A percentile compares a stretch with the other conserved stretches of the same genome.
phyloP scores from a whole-genome alignment of 192 early-diverging fungal species.

The Backusella tarrabulga region DNA sequence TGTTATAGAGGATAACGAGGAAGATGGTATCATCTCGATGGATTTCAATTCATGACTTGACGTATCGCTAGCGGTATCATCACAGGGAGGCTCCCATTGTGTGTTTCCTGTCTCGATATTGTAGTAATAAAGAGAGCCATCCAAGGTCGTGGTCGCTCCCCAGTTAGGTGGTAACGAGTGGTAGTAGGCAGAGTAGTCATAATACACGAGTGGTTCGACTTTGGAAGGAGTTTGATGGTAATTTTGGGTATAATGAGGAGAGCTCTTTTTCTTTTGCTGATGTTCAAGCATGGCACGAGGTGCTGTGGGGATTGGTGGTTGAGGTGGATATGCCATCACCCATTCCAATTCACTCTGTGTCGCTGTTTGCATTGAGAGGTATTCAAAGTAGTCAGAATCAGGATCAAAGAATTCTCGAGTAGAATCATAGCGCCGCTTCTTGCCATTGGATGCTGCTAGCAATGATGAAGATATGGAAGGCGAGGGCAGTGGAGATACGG shows the following conservation, averaged over 20 bases:
- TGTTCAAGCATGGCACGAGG: slow-evolving; percentile 24
- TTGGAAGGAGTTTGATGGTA: neutral
- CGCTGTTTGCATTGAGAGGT: slow-evolving; percentile 14
- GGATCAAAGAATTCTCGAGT: slow-evolving; percentile 33
- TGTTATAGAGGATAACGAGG: neutral
- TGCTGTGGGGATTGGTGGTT: slow-evolving; percentile 20
- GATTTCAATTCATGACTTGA: neutral
- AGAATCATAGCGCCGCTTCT: slow-evolving; percentile 9
- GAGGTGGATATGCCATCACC: slow-evolving; percentile 14
- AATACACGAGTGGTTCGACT: neutral
- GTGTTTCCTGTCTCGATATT: slow-evolving; percentile 47
- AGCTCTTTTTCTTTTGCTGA: neutral
- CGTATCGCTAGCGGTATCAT: neutral
- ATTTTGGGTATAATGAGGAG: neutral
- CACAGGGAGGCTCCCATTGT: slow-evolving; percentile 49
- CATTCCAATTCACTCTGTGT: slow-evolving; percentile 8
- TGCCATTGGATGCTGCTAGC: neutral
- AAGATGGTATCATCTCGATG: neutral
- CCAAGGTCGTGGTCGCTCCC: slow-evolving; percentile 39
- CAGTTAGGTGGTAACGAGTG: slow-evolving; percentile 47
- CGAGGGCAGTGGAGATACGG: neutral
- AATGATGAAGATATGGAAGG: neutral
- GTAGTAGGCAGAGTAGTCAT: neutral
- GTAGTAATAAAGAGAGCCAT: slow-evolving; percentile 51
- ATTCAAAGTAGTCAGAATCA: slow-evolving; percentile 30